Evolutionary conservation across 1,284 basidiomycete genomes (phyloP).

Genomic region (Apiotrichum domesticum): DNA sequence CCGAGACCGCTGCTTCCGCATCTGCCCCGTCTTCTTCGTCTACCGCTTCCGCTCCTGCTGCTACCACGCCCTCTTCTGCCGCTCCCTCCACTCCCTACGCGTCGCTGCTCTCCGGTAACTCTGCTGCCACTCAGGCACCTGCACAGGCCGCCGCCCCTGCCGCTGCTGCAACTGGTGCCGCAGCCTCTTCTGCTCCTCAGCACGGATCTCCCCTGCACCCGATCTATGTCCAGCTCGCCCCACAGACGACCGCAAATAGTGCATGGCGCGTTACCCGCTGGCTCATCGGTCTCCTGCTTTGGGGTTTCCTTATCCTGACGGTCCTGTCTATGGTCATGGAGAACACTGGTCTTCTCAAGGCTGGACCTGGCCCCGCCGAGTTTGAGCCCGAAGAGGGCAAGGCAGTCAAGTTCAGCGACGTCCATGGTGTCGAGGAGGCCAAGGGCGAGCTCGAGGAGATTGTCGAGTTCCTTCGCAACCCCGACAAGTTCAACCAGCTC

Average conservation of each 20-base stretch:
- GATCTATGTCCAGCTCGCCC: constrained; percentile 42
- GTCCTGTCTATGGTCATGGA: constrained; percentile 82
- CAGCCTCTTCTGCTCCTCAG: constrained; percentile 8
- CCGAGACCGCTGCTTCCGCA: constrained; percentile 1
- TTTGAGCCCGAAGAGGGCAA: constrained; percentile 58
- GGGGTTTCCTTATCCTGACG: constrained; percentile 57
- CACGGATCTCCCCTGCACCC: constrained; percentile 40
- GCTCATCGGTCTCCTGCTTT: constrained; percentile 32
- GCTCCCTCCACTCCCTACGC: constrained; percentile 1
- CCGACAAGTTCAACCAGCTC: constrained; percentile 74
- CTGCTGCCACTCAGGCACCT: too few species aligned
- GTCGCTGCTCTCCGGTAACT: not conserved
- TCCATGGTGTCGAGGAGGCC: constrained; percentile 90
- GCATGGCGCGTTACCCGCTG: constrained; percentile 31
- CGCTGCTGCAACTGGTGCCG: constrained; percentile 2
- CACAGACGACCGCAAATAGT: constrained; percentile 28
- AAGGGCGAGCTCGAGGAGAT: constrained; percentile 89
- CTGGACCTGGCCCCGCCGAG: constrained; percentile 58
- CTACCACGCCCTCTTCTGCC: constrained; percentile 27
- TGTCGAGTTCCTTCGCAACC: constrained; percentile 84
- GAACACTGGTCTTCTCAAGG: constrained; percentile 84
- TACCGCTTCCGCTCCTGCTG: constrained; percentile 21
- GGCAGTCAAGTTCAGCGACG: constrained; percentile 80
- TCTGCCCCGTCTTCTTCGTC: not conserved
- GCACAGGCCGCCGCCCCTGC: not conserved